Conservation (phyloP, 441 rosid species). For the Hura crepitans region DNA sequence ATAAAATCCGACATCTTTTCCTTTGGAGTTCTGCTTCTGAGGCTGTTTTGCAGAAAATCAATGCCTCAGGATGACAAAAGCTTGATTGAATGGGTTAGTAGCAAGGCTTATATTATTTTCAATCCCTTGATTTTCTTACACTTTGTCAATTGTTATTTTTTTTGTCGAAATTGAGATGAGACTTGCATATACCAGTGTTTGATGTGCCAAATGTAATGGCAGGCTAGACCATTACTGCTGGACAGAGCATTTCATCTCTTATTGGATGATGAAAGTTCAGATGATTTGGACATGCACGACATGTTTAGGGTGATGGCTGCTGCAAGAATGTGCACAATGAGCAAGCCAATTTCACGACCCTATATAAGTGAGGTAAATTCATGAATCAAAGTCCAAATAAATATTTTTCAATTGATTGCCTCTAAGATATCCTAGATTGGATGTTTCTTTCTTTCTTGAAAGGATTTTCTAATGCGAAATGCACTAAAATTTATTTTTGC, state of each 20-base stretch:
- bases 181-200: not conserved
- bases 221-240: slow-evolving; percentile 40
- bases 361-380: slow-evolving; percentile 29
- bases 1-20: slow-evolving; percentile 33
- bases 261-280: slow-evolving; percentile 31
- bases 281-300: slow-evolving; percentile 33
- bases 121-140: not conserved
- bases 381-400: too few relatives aligned
- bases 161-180: not conserved
- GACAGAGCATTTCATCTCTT: slow-evolving; percentile 38
- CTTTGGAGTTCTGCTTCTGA: slow-evolving; percentile 41
- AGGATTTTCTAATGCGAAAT: too few relatives aligned
- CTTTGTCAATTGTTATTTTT: not conserved
- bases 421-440: too few relatives aligned
- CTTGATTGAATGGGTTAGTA: slow-evolving; percentile 40
- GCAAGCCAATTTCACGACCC: slow-evolving; percentile 30
- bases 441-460: too few relatives aligned
- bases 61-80: slow-evolving; percentile 32
- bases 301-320: slow-evolving; percentile 41
- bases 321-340: slow-evolving; percentile 33
- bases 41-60: slow-evolving; percentile 35
- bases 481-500: not conserved
- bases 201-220: slow-evolving; percentile 3
- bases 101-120: not conserved
- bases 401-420: too few relatives aligned